Evolutionary conservation across 345 rosid species (phyloP).

Genomic region (Syzygium oleosum): DNA sequence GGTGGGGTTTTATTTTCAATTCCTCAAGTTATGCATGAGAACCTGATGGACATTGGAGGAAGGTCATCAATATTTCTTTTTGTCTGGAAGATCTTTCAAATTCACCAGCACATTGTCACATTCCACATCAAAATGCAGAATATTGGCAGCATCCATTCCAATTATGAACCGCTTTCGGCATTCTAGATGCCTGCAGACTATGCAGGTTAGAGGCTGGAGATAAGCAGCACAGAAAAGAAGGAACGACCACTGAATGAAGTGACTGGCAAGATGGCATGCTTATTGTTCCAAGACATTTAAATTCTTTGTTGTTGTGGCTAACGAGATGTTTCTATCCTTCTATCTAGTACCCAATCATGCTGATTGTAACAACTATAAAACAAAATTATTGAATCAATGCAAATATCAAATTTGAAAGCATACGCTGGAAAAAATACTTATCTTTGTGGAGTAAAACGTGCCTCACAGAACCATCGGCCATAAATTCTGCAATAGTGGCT

Average conservation of each 20-base stretch:
- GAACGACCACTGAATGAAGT: not conserved
- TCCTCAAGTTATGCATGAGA: not conserved
- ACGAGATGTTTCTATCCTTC: not conserved
- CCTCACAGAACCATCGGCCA: conserved; percentile 92
- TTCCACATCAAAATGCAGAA: conserved; percentile 89
- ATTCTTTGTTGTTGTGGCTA: not conserved
- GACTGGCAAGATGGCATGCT: not conserved
- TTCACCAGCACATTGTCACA: conserved; percentile 81
- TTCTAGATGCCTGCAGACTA: conserved; percentile 43
- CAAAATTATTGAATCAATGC: not conserved
- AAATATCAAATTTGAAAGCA: not conserved
- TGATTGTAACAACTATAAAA: not conserved
- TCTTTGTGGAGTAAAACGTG: conserved; percentile 79
- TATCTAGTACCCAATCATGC: not conserved
- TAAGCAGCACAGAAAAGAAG: not conserved
- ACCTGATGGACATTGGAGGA: not conserved
- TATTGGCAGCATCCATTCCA: conserved; percentile 73
- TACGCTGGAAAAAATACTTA: conserved; percentile 24
- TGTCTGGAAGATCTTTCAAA: conserved; percentile 54
- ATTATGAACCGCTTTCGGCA: conserved; percentile 53
- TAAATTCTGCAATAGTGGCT: conserved; percentile 76
- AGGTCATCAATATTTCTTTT: not conserved
- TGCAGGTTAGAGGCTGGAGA: not conserved
- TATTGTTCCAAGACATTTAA: not conserved
- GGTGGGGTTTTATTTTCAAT: not conserved